Conservation (phyloP, 495 filamentous ascomycete genomes). For the Chaetomium tenue region DNA sequence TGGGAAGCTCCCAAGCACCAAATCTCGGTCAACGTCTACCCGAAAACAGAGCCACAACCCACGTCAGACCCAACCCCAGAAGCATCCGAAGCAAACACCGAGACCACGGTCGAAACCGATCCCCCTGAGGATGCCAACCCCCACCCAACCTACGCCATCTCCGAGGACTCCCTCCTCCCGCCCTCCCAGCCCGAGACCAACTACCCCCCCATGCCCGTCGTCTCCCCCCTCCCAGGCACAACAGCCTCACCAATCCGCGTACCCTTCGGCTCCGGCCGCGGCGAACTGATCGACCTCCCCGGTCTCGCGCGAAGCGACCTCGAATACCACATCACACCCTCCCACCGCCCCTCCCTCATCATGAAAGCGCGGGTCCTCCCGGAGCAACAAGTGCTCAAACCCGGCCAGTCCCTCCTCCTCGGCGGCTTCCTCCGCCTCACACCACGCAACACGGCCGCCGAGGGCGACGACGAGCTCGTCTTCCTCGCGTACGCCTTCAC, state of each 20-base stretch:
- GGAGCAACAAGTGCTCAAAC: constrained; percentile 66
- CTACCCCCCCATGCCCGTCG: constrained; percentile 76
- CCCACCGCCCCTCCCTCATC: constrained; percentile 63
- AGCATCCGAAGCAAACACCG: background rate
- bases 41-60: constrained; percentile 3
- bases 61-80: background rate
- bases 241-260: constrained; percentile 92
- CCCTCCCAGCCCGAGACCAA: constrained; percentile 67
- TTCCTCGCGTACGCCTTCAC: constrained; percentile 78
- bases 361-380: constrained; percentile 72
- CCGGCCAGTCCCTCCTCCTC: constrained; percentile 78
- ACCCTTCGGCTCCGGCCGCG: constrained; percentile 76
- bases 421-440: constrained; percentile 89
- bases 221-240: constrained; percentile 85
- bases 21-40: constrained; percentile 35
- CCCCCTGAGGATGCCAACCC: constrained; percentile 27
- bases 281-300: constrained; percentile 90
- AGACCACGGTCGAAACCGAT: constrained; percentile 17
- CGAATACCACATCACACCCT: constrained; percentile 61
- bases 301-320: constrained; percentile 75
- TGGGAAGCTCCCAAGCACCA: constrained; percentile 36
- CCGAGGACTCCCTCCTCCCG: constrained; percentile 59
- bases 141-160: constrained; percentile 15
- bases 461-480: constrained; percentile 49
- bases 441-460: constrained; percentile 50